Base-by-base conservation (phyloP, 2,329 filamentous ascomycete species). In the Ophiocordyceps australis region DNA sequence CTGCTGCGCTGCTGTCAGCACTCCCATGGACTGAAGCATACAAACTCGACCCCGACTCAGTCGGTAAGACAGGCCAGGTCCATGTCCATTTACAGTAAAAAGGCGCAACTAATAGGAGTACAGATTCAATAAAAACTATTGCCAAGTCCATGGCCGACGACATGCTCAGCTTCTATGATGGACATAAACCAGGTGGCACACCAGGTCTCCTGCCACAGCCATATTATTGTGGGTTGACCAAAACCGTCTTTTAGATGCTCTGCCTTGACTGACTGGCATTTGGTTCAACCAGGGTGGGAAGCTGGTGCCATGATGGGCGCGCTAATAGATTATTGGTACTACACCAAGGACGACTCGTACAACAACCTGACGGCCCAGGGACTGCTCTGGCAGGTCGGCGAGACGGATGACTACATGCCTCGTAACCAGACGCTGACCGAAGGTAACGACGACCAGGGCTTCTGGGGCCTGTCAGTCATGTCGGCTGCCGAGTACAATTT, bases 301-400 rank as follows among this genome's bases (percentile, higher is more conserved):
- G 74, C 61, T 9, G 78, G 78, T 27, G 76, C 76, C 29, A 70
- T 85, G 57, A 60, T 73, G 49, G 67, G 66, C 14, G 59, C 74
- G 3, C 54, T 89, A 33, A 59, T 91, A 27, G 78, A 89, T 40
- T 89, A 89, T 46, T 91, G 79, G 78, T 78, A 74, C 43, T 80
- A 81, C 44, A 86, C 79, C 0, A 73, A 72, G 13, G 78, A 86
- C 41, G 52, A 60, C 4, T 60, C 62, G 18, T 89, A 78, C 52
- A 83, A 83, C 43, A 54, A 71, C 11, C 52, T 79, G 22, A 65
- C 69, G 11, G 62, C 59, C 19, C 59, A 78, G 34, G 82, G 66
- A 9, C 60, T 92, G 37, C 59, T 83, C 24, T 73, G 66, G 43
- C 82, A 92, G 48, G 69, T 74, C 27, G 80, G 80, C 28, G 61